These are phyloP conservation scores for Arachis hypogaea DNA, from an alignment of 306 rosid species.

Conservation along the genomic window DNA sequence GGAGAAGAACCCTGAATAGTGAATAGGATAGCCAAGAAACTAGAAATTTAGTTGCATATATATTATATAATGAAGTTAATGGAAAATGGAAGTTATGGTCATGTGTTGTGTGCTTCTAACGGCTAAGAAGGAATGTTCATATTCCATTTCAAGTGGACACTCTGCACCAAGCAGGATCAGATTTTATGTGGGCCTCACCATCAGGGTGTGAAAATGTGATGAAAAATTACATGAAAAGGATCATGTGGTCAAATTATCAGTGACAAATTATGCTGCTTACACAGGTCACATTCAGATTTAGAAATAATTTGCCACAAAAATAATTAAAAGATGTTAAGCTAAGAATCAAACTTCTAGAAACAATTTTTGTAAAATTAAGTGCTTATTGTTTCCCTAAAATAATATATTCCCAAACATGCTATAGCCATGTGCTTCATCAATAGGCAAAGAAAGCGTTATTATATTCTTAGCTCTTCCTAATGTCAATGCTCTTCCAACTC, in stretches of 20 bases:
- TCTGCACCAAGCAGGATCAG: conserved; percentile 11
- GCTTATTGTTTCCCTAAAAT: no score
- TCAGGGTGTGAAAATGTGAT: background rate
- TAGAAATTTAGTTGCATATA: conserved; percentile 2
- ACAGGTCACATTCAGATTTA: no score
- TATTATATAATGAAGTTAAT: background rate
- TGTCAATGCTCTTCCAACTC: conserved; percentile 29
- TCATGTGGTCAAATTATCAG: no score
- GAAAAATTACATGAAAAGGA: no score
- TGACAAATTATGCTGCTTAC: no score
- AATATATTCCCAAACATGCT: no score
- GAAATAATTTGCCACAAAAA: no score
- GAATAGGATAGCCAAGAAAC: background rate
- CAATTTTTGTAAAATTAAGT: no score
- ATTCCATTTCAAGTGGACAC: conserved; percentile 37
- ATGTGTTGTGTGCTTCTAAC: conserved; percentile 11
- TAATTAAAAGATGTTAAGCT: no score
- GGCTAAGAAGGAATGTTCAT: conserved; percentile 24
- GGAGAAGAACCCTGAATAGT: conserved; percentile 31
- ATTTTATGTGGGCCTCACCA: conserved; percentile 20
- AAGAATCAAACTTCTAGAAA: no score
- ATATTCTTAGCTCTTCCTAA: background rate
- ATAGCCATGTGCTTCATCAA: conserved; percentile 30
- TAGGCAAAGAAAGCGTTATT: background rate
- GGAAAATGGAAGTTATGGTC: conserved; percentile 6